Conservation (phyloP, 495 filamentous ascomycete genomes). For the Elasticomyces elasticus region DNA sequence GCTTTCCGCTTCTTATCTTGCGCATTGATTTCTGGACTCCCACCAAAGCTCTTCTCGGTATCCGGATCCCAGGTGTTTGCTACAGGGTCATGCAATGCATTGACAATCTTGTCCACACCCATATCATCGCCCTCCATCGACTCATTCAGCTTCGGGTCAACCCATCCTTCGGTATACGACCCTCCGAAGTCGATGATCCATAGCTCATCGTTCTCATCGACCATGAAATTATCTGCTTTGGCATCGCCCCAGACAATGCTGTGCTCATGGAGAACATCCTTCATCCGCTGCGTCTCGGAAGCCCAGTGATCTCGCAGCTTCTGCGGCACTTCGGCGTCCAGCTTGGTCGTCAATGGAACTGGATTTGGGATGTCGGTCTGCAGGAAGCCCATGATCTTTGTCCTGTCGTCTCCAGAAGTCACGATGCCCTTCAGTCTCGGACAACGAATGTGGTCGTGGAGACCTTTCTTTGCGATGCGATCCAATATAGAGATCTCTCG, state of each 20-base stretch:
- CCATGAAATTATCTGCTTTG: slow-evolving; percentile 39
- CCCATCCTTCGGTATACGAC: slow-evolving; percentile 38
- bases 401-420: neutral
- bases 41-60: neutral
- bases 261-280: slow-evolving; percentile 25
- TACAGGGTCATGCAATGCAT: slow-evolving; percentile 16
- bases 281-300: slow-evolving; percentile 8
- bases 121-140: slow-evolving; percentile 36
- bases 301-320: slow-evolving; percentile 11
- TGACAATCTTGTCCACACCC: slow-evolving; percentile 20
- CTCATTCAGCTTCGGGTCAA: slow-evolving; percentile 32
- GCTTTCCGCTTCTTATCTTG: slow-evolving; percentile 8
- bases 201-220: slow-evolving; percentile 35
- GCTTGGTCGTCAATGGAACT: slow-evolving; percentile 6
- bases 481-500: slow-evolving; percentile 8
- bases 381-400: slow-evolving; percentile 13
- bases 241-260: slow-evolving; percentile 40
- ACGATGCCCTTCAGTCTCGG: slow-evolving; percentile 10
- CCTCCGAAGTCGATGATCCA: slow-evolving; percentile 42
- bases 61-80: slow-evolving; percentile 11
- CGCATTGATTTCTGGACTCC: neutral
- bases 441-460: slow-evolving; percentile 4
- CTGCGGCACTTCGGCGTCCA: slow-evolving; percentile 11
- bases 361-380: slow-evolving; percentile 12
- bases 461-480: neutral